Conservation (phyloP, 2,329 filamentous ascomycete species). For the Paecilomyces formosus region DNA sequence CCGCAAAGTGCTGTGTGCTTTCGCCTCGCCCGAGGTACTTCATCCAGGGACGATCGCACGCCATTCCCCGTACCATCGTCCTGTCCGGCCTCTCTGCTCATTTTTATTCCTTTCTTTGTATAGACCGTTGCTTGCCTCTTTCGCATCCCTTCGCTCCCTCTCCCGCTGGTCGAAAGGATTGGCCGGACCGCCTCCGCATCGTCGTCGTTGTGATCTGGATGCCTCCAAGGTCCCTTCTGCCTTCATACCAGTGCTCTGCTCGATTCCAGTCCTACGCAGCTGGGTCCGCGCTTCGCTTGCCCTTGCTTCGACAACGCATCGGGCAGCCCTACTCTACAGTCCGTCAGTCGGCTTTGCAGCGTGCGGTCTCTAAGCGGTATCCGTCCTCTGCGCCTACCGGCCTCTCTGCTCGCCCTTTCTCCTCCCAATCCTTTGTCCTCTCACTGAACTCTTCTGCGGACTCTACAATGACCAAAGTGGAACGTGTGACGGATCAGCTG, state of each 20-base stretch:
- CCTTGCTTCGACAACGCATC: conserved; percentile 7
- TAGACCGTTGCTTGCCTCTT: not conserved
- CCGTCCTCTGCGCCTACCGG: conserved; percentile 3
- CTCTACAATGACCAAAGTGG: conserved; percentile 25
- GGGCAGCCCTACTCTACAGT: conserved; percentile 3
- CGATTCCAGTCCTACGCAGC: conserved; percentile 6
- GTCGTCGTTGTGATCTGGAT: conserved; percentile 14
- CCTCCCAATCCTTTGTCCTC: conserved; percentile 6
- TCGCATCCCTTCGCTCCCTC: not conserved
- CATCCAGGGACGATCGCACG: not conserved
- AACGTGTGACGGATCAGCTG: conserved; percentile 59
- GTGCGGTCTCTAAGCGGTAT: conserved; percentile 6
- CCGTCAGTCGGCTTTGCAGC: conserved; percentile 8
- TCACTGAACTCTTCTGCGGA: conserved; percentile 9
- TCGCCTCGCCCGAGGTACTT: not conserved
- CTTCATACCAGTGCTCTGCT: conserved; percentile 14
- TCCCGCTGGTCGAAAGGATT: not conserved
- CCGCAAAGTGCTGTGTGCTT: not conserved
- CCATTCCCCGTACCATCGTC: not conserved
- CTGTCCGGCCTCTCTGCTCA: not conserved
- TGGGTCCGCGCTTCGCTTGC: conserved; percentile 8
- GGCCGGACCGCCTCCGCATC: not conserved
- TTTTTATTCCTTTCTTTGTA: not conserved
- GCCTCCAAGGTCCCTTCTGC: conserved; percentile 29
- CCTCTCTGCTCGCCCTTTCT: conserved; percentile 3